Conservation (phyloP, 2,329 filamentous ascomycete genomes). For the Penicillium sp. region DNA sequence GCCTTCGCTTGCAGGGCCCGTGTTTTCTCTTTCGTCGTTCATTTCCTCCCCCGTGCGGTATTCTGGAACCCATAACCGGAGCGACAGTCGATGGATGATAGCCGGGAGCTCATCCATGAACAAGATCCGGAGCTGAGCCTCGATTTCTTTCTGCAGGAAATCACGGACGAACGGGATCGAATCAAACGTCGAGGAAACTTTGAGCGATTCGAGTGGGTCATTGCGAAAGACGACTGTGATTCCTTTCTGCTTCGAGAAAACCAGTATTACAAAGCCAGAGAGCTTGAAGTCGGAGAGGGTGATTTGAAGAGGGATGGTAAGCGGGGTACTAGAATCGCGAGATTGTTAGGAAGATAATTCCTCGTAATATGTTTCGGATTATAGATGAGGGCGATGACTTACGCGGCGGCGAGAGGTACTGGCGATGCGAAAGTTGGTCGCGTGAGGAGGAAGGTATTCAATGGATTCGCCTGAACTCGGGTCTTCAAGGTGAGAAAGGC, state of each 20-base stretch:
- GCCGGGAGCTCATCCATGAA: conserved; percentile 98
- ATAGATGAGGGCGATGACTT: conserved; percentile 23
- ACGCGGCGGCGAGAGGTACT: conserved; percentile 79
- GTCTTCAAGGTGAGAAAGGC: conserved; percentile 94
- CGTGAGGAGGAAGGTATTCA: conserved; percentile 91
- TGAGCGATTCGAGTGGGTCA: conserved; percentile 94
- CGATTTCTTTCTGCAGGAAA: conserved; percentile 93
- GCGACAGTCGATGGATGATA: conserved; percentile 88
- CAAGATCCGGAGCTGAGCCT: conserved; percentile 82
- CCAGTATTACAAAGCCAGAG: conserved; percentile 93
- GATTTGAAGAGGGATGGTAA: conserved; percentile 97
- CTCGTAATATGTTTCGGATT: not conserved
- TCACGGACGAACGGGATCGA: conserved; percentile 98
- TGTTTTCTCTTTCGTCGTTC: conserved; percentile 50
- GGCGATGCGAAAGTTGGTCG: conserved; percentile 91
- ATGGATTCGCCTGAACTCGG: conserved; percentile 92
- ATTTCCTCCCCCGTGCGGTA: conserved; percentile 66
- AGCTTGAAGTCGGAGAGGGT: conserved; percentile 93
- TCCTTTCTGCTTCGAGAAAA: conserved; percentile 96
- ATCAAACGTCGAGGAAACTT: conserved; percentile 98
- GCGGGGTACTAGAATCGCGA: conserved; percentile 56
- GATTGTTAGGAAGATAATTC: conserved; percentile 11
- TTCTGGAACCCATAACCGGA: conserved; percentile 86
- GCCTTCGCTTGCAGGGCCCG: conserved; percentile 49
- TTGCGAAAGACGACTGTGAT: conserved; percentile 96